phyloP scores from a whole-genome alignment of 2,329 filamentous ascomycete species.

The Colletotrichum destructivum region DNA sequence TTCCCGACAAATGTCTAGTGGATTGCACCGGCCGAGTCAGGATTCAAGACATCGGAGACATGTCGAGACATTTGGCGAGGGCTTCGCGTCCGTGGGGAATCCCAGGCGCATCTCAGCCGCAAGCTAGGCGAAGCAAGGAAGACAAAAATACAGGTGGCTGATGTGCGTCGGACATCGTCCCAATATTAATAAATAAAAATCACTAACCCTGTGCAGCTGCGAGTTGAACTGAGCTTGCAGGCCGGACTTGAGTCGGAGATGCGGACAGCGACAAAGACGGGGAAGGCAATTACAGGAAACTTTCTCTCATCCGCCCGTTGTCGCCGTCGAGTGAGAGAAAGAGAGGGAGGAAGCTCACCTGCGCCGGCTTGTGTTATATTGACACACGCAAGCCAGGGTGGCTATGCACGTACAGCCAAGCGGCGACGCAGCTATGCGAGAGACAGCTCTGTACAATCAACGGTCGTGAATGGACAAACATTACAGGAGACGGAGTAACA shows the following conservation, averaged over 20 bases:
- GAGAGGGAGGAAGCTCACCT: neutral
- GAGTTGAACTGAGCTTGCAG: neutral
- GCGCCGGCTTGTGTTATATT: slow-evolving; percentile 16
- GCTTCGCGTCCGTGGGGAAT: slow-evolving; percentile 24
- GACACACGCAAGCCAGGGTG: slow-evolving; percentile 36
- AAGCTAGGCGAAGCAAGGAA: slow-evolving; percentile 24
- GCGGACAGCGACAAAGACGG: neutral
- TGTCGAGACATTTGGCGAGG: slow-evolving; percentile 14
- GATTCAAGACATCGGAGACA: slow-evolving; percentile 5
- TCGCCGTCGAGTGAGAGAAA: neutral
- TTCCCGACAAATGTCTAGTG: neutral
- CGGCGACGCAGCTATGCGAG: slow-evolving; percentile 7
- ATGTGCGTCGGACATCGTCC: slow-evolving; percentile 30
- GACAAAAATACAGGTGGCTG: neutral
- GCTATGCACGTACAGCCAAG: slow-evolving; percentile 39
- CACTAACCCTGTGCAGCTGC: neutral
- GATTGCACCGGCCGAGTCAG: neutral
- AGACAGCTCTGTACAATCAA: neutral
- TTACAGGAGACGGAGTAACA: neutral
- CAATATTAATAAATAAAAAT: slow-evolving; percentile 10
- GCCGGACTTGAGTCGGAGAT: slow-evolving; percentile 15
- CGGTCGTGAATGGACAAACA: neutral
- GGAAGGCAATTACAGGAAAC: neutral
- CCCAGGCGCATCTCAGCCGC: slow-evolving; percentile 32
- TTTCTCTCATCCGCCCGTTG: neutral